Conservation (phyloP, 352 stramenopile genomes). For the Peronospora destructor region DNA sequence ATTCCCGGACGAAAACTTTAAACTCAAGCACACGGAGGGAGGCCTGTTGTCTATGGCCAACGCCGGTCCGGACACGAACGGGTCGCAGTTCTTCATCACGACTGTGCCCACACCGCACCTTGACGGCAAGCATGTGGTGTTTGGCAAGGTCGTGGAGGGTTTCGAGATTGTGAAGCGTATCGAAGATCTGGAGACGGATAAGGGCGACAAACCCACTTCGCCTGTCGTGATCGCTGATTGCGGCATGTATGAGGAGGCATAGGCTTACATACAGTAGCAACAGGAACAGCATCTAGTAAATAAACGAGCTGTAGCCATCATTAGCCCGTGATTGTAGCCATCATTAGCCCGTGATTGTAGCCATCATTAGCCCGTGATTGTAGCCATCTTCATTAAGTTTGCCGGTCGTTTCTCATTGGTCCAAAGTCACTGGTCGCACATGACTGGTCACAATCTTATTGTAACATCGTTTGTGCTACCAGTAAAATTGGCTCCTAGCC, state of each 20-base stretch:
- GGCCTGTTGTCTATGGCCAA: constrained; percentile 96
- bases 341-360: no score
- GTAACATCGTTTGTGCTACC: constrained; percentile 20
- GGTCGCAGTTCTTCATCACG: constrained; percentile 97
- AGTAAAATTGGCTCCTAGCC: constrained; percentile 26
- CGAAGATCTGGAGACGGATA: constrained; percentile 87
- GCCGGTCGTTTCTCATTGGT: constrained; percentile 23
- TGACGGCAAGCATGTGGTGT: constrained; percentile 98
- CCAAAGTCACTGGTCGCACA: constrained; percentile 18
- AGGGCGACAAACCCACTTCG: constrained; percentile 87
- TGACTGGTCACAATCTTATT: constrained; percentile 32
- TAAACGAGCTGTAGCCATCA: constrained; percentile 22
- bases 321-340: no score
- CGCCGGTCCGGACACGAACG: constrained; percentile 93
- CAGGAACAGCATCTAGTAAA: constrained; percentile 1
- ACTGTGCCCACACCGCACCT: constrained; percentile 92
- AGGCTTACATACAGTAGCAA: constrained; percentile 1
- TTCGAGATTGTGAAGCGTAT: constrained; percentile 89
- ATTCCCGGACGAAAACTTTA: constrained; percentile 97
- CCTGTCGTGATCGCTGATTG: constrained; percentile 95
- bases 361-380: no score
- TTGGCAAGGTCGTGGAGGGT: constrained; percentile 89
- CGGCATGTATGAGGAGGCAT: constrained; percentile 66
- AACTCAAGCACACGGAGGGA: constrained; percentile 92
- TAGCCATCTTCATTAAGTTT: not conserved